Base-by-base conservation (phyloP, 257 asterid species). In the Paulownia fortunei region DNA sequence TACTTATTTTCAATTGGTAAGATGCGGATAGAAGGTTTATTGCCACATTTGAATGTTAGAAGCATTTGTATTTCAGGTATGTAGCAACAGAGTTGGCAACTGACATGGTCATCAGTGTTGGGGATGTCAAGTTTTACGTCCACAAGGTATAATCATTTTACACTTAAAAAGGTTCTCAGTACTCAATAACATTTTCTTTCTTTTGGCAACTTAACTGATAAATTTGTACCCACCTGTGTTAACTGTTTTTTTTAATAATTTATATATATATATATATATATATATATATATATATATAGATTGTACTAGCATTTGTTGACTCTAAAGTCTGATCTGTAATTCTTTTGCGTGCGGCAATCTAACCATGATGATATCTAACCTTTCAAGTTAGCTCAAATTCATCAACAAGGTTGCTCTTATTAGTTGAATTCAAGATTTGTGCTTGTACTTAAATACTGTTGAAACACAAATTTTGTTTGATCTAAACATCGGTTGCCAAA, bases 21-120 rank as follows among this genome's bases (percentile, higher is more conserved):
- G 46, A 30, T 63, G 76, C 34, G 18, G 27, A 8, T 69, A 69
- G 47, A 24, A 54, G 1, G 47, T 69, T 56, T 32, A n/a, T 24
- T 71, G 76, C 72, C 12, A 51, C 18, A 72, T 76, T 52, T 73
- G 49, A 67, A 54, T n/a, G 55, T 36, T 32, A 5, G 72, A 61
- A 37, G 34, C 59, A 23, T 61, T 66, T 47, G 23, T 51, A 15
- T 78, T 79, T 64, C 87, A 86, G 90, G 80, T 86, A 86, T 54
- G 90, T 86, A 32, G 90, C 90, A 3, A 76, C 88, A 0, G 90
- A 86, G 51, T 80, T 86, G 82, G 88, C 85, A 80, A 76, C 85
- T 8, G 90, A 86, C 58, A 66, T 86, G 85, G 84, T 82, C 12
- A 47, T 86, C 27, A 79, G 52, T 41, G 79, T 86, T 19, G 90